Percentiles rank a stretch among this genome's conserved stretches.
These are phyloP conservation scores for Cajanus cajan DNA, from an alignment of 306 rosid species.

Conservation along the genomic window DNA sequence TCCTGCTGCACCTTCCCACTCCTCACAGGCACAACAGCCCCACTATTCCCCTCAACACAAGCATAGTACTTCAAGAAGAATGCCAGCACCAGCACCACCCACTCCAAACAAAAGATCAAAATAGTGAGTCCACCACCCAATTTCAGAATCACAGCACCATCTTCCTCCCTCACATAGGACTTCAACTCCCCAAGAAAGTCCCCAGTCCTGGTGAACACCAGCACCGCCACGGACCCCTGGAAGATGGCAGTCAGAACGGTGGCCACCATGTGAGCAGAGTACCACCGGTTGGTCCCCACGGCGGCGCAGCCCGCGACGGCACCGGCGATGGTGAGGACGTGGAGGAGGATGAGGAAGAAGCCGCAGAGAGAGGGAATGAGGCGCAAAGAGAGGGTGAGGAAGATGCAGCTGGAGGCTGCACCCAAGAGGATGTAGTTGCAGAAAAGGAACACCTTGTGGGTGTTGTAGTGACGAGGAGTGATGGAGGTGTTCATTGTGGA, in stretches of 20 bases:
- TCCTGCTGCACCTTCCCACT: constrained; percentile 78
- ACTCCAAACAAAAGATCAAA: constrained; percentile 78
- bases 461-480: constrained; percentile 49
- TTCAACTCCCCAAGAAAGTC: constrained; percentile 64
- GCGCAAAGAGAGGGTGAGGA: constrained; percentile 88
- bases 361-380: constrained; percentile 80
- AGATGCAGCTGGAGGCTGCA: constrained; percentile 92
- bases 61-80: constrained; percentile 79
- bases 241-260: constrained; percentile 78
- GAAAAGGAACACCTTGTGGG: constrained; percentile 74
- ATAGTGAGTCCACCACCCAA: constrained; percentile 71
- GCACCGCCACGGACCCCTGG: constrained; percentile 78
- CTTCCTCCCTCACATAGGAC: constrained; percentile 83
- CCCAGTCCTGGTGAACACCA: constrained; percentile 60
- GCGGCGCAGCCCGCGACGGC: constrained; percentile 80
- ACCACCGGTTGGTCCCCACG: constrained; percentile 59
- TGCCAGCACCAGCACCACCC: constrained; percentile 79
- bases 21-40: constrained; percentile 35
- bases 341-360: constrained; percentile 82
- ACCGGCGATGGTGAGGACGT: constrained; percentile 63
- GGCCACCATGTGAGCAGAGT: constrained; percentile 81
- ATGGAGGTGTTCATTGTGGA: constrained; percentile 5
- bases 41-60: constrained; percentile 41
- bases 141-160: constrained; percentile 71
- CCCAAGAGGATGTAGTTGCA: constrained; percentile 88